Evolutionary conservation across 805 yeast genomes (phyloP).

Genomic region (Kodamaea sagamina): DNA sequence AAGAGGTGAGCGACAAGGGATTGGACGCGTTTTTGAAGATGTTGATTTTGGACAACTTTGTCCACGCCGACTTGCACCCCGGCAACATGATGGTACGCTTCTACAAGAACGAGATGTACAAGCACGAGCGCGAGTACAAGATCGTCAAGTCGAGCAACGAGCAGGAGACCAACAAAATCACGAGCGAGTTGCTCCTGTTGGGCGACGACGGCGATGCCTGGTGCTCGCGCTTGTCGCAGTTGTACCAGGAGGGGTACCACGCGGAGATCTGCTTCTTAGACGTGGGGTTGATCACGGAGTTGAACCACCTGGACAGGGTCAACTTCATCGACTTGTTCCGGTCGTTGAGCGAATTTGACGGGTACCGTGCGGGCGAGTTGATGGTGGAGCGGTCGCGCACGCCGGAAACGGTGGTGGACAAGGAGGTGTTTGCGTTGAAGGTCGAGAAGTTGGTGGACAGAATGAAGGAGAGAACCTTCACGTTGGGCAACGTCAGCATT

Average conservation of each 20-base stretch:
- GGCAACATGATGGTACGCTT: slow-evolving; percentile 87
- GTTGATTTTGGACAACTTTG: slow-evolving; percentile 90
- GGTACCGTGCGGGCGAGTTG: slow-evolving; percentile 89
- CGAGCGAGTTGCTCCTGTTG: slow-evolving; percentile 40
- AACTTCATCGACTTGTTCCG: slow-evolving; percentile 89
- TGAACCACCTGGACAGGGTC: slow-evolving; percentile 71
- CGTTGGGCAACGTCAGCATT: slow-evolving; percentile 86
- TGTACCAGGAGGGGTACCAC: slow-evolving; percentile 61
- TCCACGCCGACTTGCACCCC: slow-evolving; percentile 96
- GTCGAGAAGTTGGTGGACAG: slow-evolving; percentile 80
- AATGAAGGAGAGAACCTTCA: slow-evolving; percentile 85
- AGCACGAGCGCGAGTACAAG: slow-evolving; percentile 45
- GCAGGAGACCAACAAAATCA: slow-evolving; percentile 48
- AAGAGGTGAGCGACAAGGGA: slow-evolving; percentile 74
- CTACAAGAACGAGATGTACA: slow-evolving; percentile 49
- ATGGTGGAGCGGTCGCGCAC: slow-evolving; percentile 95
- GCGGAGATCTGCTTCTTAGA: slow-evolving; percentile 92
- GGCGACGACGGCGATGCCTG: slow-evolving; percentile 43
- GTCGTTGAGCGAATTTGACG: slow-evolving; percentile 88
- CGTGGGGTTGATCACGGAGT: slow-evolving; percentile 90
- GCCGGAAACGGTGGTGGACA: slow-evolving; percentile 86
- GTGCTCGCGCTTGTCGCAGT: slow-evolving; percentile 44
- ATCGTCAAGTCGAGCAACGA: slow-evolving; percentile 46
- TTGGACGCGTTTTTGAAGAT: slow-evolving; percentile 90
- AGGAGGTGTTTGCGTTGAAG: slow-evolving; percentile 82